phyloP scores from a whole-genome alignment of 768 basidiomycete species.

The Sporobolomyces phaffii region DNA sequence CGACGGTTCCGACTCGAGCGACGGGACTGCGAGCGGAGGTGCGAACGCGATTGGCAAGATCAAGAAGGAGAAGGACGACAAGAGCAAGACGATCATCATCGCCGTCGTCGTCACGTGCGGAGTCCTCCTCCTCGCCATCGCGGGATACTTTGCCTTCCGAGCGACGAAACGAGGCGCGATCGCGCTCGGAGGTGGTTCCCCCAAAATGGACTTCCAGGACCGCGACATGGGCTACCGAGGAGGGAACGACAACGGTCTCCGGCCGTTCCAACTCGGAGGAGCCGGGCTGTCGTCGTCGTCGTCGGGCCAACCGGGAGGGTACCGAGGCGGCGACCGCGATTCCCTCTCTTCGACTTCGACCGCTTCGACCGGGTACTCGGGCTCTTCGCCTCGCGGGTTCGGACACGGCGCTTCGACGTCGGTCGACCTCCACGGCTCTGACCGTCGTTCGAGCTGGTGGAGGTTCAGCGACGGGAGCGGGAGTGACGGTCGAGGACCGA shows the following conservation, averaged over 20 bases:
- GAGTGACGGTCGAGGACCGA: background rate
- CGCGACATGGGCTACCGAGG: conserved; percentile 10
- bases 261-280: conserved; percentile 32
- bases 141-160: conserved; percentile 40
- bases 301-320: background rate
- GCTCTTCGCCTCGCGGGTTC: background rate
- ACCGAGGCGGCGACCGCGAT: conserved; percentile 9
- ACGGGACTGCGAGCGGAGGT: background rate
- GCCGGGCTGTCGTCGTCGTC: background rate
- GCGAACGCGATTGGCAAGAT: background rate
- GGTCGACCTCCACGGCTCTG: conserved; percentile 4
- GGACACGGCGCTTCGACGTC: background rate
- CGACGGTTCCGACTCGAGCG: conserved; percentile 7
- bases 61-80: conserved; percentile 14
- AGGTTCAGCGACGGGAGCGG: conserved; percentile 21
- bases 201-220: background rate
- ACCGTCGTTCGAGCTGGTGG: conserved; percentile 32
- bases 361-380: conserved; percentile 5
- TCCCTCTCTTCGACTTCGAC: conserved; percentile 19
- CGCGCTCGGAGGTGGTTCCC: conserved; percentile 2
- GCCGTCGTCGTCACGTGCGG: conserved; percentile 41
- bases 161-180: conserved; percentile 33
- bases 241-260: background rate
- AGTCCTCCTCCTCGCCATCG: conserved; percentile 37
- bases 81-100: conserved; percentile 41